Evolutionary conservation across 1,284 basidiomycete genomes (phyloP), one percentile per base, ranked within the genome.

Genomic region (Cerioporus squamosus): DNA sequence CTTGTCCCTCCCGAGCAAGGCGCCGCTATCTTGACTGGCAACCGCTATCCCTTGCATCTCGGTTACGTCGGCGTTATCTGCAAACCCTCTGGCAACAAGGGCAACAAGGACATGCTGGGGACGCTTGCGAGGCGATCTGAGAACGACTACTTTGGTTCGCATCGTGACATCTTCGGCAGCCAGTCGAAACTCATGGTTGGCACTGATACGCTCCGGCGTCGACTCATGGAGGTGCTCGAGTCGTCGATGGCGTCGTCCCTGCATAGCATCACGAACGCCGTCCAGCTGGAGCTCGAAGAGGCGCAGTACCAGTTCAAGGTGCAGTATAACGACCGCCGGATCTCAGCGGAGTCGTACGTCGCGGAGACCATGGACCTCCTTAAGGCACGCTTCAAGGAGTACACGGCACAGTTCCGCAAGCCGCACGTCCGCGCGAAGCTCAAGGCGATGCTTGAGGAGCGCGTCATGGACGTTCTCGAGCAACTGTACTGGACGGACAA

Each of bases 221-320:
- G 94, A 45, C 81, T 99, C 22, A 98, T 98, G 95, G 91, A 96
- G 63, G 96, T 99, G 6, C 82, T 99, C 50, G 97, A 99, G 73
- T 95, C 94, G 22, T 95, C 92, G 43, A 99, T 99, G 97, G 93
- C 95, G 0, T 91, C 92, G 0, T 95, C 94, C 42, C 81, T 99
- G 10, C 94, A 98, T 68, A 90, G 93, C 1, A 98, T 99, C 72
- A 94, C 94, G 52, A 98, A 98, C 71, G 94, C 94, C 1, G 97
- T 99, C 5, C 95, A 97, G 69, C 85, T 97, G 36, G 97, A 99
- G 74, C 84, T 98, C 14, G 97, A 99, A 74, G 97, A 98, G 70
- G 90, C 97, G 1, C 89, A 88, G 26, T 99, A 99, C 74, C 96
- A 98, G 74, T 99, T 99, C 86, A 99, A 99, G 76, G 96, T 99